A percentile compares a stretch with the other conserved stretches of the same genome.
phyloP scores from a whole-genome alignment of 2,329 filamentous ascomycete genomes.

The Neonectria ditissima region DNA sequence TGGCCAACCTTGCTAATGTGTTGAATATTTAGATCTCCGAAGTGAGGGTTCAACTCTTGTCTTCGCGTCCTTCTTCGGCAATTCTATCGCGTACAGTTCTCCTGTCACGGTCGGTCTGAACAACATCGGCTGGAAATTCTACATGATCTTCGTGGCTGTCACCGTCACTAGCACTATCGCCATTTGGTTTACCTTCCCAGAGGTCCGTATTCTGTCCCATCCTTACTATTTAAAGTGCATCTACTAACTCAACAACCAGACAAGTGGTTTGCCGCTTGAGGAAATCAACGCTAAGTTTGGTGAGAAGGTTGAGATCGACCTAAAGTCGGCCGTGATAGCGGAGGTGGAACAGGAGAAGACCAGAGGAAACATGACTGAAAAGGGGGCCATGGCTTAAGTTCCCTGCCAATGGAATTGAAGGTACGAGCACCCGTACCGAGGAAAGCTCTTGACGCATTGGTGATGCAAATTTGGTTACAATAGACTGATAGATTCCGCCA shows the following conservation, averaged over 20 bases:
- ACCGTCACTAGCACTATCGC: conserved; percentile 39
- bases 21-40: conserved; percentile 21
- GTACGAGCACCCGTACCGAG: no score
- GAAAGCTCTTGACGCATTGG: no score
- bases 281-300: conserved; percentile 36
- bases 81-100: conserved; percentile 33
- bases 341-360: conserved; percentile 17
- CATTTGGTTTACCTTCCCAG: conserved; percentile 40
- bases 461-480: no score
- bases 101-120: conserved; percentile 33
- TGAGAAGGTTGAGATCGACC: conserved; percentile 31
- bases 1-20: background rate
- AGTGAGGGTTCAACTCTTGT: conserved; percentile 30
- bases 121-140: conserved; percentile 39
- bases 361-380: background rate
- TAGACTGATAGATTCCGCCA: no score
- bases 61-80: conserved; percentile 27
- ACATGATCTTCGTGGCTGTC: conserved; percentile 42
- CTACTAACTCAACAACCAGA: conserved; percentile 10
- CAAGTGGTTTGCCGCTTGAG: conserved; percentile 28
- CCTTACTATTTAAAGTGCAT: background rate
- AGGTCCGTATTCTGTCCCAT: conserved; percentile 13
- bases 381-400: background rate
- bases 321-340: conserved; percentile 26
- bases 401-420: no score